Base-by-base conservation (phyloP, 1,284 basidiomycete species). In the Pseudozyma thailandica region DNA sequence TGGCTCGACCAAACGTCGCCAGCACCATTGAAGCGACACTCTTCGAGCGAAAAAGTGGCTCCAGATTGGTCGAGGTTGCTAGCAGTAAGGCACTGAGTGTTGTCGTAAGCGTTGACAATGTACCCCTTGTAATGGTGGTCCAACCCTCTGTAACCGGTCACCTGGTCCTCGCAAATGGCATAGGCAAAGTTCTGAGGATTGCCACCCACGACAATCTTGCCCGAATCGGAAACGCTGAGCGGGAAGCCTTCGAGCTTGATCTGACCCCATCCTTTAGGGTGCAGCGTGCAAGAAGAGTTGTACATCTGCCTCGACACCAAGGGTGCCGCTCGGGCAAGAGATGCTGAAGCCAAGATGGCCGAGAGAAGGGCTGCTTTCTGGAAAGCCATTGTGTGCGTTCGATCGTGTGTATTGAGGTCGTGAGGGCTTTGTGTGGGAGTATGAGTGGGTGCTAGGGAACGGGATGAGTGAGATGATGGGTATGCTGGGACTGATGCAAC, bases 181-280 rank as follows among this genome's bases (percentile, higher is more conserved):
- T 30, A 27, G 5, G 43, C 57, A 30, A 66, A 59, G 13, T 48
- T 30, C 30, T 51, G 43, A 2, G 63, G 52, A 7, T 48, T 42
- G 18, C 57, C 63, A 6, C 63, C 63, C n/a, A 66, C 42, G 3
- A 55, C 50, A n/a, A 66, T 18, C 2, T 33, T 46, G 20, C 57
- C 56, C 26, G 50, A 49, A 1, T 42, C 27, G 13, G 46, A 38
- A 15, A 48, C 23, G 23, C 53, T 56, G 21, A 64, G 50, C 13
- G 61, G 37, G 1, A 15, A 41, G 13, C 50, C 53, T 2, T 49
- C 6, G 21, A 51, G 38, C 13, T 27, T 51, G 49, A 62, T 47
- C 0, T 16, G 9, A 21, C 52, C 52, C 52, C 44, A 55, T 1
- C 30, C 10, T 12, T 28, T 25, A 25, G 39, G 31, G 4, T 41